Evolutionary conservation across 768 basidiomycete species (phyloP).

Genomic region (Austroboletus eburneus): DNA sequence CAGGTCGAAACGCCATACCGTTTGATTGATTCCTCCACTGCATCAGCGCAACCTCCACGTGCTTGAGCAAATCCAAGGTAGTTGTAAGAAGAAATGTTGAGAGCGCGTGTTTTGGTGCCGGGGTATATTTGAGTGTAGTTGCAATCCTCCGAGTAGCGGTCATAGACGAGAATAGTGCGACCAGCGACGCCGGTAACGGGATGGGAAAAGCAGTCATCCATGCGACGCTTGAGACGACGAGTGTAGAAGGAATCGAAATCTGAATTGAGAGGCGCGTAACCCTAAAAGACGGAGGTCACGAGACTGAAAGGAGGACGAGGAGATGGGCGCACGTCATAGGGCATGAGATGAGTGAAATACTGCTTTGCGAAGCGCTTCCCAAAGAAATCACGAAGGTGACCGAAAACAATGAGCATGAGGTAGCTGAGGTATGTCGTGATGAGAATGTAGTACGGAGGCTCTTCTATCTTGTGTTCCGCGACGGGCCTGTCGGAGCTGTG

Average conservation of each 20-base stretch:
- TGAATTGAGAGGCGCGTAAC: constrained; percentile 93
- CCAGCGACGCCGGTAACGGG: constrained; percentile 95
- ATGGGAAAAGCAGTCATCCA: constrained; percentile 93
- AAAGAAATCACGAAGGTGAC: constrained; percentile 92
- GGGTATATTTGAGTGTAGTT: constrained; percentile 74
- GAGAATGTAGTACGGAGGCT: constrained; percentile 91
- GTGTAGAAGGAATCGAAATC: constrained; percentile 99
- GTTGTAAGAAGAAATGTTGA: constrained; percentile 98
- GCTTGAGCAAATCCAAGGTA: constrained; percentile 98
- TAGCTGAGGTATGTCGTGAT: constrained; percentile 92
- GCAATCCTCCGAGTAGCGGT: constrained; percentile 80
- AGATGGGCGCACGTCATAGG: constrained; percentile 64
- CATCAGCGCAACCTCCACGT: constrained; percentile 90
- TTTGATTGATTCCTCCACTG: constrained; percentile 78
- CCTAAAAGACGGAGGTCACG: constrained; percentile 45
- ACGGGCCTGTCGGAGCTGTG: constrained; percentile 48
- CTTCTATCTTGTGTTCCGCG: constrained; percentile 59
- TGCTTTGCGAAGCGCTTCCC: constrained; percentile 76
- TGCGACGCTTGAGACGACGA: constrained; percentile 86
- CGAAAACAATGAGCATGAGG: constrained; percentile 85
- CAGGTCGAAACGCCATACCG: constrained; percentile 78
- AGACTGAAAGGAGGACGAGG: not conserved
- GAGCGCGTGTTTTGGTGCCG: constrained; percentile 77
- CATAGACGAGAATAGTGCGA: constrained; percentile 81
- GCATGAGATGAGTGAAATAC: constrained; percentile 78